Evolutionary conservation across 2,329 filamentous ascomycete genomes (phyloP).

Genomic region (Aspergillus sp.): DNA sequence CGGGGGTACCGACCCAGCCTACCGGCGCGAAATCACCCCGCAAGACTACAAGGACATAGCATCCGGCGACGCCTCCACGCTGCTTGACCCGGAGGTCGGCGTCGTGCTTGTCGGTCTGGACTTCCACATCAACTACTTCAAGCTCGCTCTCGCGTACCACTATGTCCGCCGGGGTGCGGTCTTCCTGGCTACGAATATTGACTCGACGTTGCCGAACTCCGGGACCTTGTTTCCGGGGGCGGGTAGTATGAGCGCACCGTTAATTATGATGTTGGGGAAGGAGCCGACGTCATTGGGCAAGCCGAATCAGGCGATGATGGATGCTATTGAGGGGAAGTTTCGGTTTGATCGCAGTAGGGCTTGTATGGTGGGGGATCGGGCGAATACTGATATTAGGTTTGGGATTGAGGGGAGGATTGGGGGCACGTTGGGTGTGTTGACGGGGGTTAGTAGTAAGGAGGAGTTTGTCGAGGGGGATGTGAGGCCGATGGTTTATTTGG

Average conservation of each 20-base stretch:
- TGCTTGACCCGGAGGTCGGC: conserved; percentile 84
- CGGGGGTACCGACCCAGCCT: conserved; percentile 80
- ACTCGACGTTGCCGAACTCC: conserved; percentile 82
- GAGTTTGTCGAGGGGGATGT: conserved; percentile 76
- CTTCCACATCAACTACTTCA: conserved; percentile 94
- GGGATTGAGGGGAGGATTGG: conserved; percentile 88
- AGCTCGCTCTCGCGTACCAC: conserved; percentile 79
- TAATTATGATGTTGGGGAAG: conserved; percentile 70
- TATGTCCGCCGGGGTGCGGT: conserved; percentile 78
- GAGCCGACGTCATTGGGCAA: conserved; percentile 83
- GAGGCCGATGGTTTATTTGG: conserved; percentile 79
- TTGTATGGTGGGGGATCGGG: conserved; percentile 93
- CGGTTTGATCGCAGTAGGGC: conserved; percentile 78
- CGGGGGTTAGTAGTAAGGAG: conserved; percentile 80
- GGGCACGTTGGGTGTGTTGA: conserved; percentile 87
- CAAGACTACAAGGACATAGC: conserved; percentile 81
- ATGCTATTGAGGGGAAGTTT: conserved; percentile 95
- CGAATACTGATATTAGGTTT: conserved; percentile 96
- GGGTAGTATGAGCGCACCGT: conserved; percentile 75
- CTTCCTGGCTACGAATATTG: conserved; percentile 91
- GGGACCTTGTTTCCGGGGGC: conserved; percentile 88
- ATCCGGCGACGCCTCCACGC: conserved; percentile 62
- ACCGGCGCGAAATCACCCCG: conserved; percentile 74
- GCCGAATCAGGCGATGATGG: conserved; percentile 99
- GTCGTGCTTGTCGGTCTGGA: conserved; percentile 88